Percentiles rank a stretch among this genome's conserved stretches.
Conservation (phyloP, 1,284 basidiomycete species). For the Malassezia yamatoensis region DNA sequence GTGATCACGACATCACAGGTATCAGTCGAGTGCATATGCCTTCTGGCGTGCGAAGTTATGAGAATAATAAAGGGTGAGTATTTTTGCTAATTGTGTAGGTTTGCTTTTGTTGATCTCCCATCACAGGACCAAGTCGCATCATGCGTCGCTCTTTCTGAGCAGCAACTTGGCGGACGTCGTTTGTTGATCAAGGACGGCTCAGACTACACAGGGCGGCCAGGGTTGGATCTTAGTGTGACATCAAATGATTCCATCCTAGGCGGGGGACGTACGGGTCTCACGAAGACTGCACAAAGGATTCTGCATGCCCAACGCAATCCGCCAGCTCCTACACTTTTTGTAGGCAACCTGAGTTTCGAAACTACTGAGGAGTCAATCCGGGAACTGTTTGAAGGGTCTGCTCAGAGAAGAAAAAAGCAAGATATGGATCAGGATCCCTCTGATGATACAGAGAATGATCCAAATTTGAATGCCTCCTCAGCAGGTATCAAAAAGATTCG, state of each 20-base stretch:
- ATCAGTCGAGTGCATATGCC: constrained; percentile 55
- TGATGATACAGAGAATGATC: constrained; percentile 44
- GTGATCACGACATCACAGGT: constrained; percentile 33
- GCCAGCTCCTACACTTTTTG: constrained; percentile 69
- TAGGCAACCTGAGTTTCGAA: constrained; percentile 82
- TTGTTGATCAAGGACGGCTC: constrained; percentile 84
- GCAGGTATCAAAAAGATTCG: constrained; percentile 76
- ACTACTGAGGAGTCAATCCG: constrained; percentile 63
- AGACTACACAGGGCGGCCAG: constrained; percentile 47
- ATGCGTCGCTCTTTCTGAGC: constrained; percentile 72
- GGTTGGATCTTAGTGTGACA: constrained; percentile 26
- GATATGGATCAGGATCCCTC: constrained; percentile 31
- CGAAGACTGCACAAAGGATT: constrained; percentile 73
- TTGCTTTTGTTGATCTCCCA: constrained; percentile 89
- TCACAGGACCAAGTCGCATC: constrained; percentile 62
- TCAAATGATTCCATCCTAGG: constrained; percentile 15
- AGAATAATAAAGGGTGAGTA: constrained; percentile 53
- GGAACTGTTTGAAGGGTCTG: constrained; percentile 57
- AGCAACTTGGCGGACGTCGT: constrained; percentile 69
- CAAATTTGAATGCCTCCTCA: not conserved
- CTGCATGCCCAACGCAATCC: constrained; percentile 70
- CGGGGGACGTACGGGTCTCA: constrained; percentile 50
- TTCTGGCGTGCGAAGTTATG: constrained; percentile 48
- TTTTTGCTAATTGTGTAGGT: constrained; percentile 53
- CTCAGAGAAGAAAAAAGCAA: constrained; percentile 17